Evolutionary conservation across 2,329 filamentous ascomycete genomes (phyloP), one percentile per base, ranked within the genome.

Genomic region (Periconia digitata): DNA sequence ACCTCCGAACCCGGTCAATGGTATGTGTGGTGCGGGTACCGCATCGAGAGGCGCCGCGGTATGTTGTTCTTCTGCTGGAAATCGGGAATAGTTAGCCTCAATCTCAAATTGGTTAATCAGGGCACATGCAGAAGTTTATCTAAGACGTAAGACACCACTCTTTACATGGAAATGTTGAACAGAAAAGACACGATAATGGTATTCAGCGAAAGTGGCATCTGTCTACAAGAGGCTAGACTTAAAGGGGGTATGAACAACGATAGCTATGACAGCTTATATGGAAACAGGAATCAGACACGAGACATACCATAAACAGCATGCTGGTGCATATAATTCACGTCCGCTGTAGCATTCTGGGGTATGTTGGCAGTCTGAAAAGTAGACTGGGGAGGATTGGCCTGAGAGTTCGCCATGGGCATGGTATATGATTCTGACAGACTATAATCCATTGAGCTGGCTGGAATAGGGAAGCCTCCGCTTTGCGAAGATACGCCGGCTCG

Each of bases 251-350:
- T 53, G 48, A 52, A 57, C 60, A 58, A 59, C 60, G 56, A 64
- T 64, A 61, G 50, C 64, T 55, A 60, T 62, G 43, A 40, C 49
- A 60, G 59, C 58, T 56, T 63, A 61, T 66, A 59, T 44, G 54
- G 59, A 51, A 61, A 57, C 15, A 59, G 50, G 60, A 64, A 67
- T 65, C 69, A 71, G 58, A 71, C 62, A 63, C 63, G 68, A 61
- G 67, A 71, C 68, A 70, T 71, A 71, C 68, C 66, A 54, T 69
- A 67, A 57, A 65, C 62, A 61, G 64, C 56, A 57, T 59, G 65
- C 51, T 67, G 65, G 47, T 64, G 61, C 60, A 70, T 61, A 63
- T 69, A 69, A 49, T 68, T 67, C 64, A 68, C 66, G 66, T 69
- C 63, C 49, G 60, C 51, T 51, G 52, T 59, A 40, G 63, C 53